Evolutionary conservation across 192 early-diverging fungal species (phyloP), one percentile per base, ranked within the genome.

Genomic region (Rhizophlyctis rosea): DNA sequence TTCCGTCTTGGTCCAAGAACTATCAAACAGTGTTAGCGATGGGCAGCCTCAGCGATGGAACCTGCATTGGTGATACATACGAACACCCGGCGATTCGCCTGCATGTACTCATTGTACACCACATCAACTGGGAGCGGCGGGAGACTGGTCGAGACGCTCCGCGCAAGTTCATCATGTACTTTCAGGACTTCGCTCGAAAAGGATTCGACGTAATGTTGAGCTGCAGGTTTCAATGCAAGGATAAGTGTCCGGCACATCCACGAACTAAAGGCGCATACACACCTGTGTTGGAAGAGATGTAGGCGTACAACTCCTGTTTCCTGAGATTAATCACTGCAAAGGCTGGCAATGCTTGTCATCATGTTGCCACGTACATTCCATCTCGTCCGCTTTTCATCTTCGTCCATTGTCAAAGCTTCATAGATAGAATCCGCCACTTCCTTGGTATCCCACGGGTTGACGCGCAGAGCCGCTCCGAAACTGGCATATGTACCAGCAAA

Each of bases 401-500:
- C 57, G 24, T 21, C 36, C 78, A 80, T 80, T 3, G 18, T 59
- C 28, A 80, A 44, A 1, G 78, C 72, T 4, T 80, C 77, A 35
- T 70, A 33, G 44, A 80, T 80, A 7, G 76, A 69, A 7, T 62
- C 66, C 4, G 77, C 71, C 3, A 80, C 78, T 57, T 80, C 73
- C 18, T 54, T 60, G 16, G 65, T 50, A 52, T 83, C 78, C 81
- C 81, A 83, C n/a, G 81, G 81, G 67, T 83, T 83, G 34, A 81
- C 75, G 1, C 81, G 68, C 34, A 83, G 54, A 4, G 79, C 77
- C 2, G 81, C 77, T 31, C 81, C 81, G 54, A 83, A 79, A 32
- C 64, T 72, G n/a, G 74, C 68, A 69, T 83, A 83, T 0, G 81
- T 79, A 27, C 81, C 81, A 3, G 81, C 81, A 72, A 83, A 83